Percentiles rank a stretch among this genome's conserved stretches.
Conservation (phyloP, 352 stramenopile species). For the Globisporangium parvum region DNA sequence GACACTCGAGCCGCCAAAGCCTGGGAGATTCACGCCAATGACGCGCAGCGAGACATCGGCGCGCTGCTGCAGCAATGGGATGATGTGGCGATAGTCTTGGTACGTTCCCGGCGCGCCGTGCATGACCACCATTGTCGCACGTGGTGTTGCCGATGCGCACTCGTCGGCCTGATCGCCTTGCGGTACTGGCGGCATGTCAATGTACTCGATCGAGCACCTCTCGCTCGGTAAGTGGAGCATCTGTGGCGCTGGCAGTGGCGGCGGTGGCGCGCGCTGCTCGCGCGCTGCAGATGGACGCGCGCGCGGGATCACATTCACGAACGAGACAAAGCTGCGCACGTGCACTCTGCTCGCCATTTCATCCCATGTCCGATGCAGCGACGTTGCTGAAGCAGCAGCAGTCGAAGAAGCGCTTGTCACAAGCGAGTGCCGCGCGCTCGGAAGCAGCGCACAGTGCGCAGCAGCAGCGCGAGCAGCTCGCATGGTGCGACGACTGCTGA, state of each 20-base stretch:
- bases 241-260: slow-evolving; percentile 8
- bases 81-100: slow-evolving; percentile 32
- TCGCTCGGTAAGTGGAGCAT: slow-evolving; percentile 5
- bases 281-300: slow-evolving; percentile 3
- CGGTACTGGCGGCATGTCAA: slow-evolving; percentile 8
- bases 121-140: slow-evolving; percentile 29
- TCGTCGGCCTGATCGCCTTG: neutral
- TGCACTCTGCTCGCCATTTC: neutral
- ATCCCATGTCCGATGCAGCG: too few relatives aligned
- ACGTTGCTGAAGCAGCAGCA: too few relatives aligned
- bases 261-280: slow-evolving; percentile 6
- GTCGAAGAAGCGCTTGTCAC: too few relatives aligned
- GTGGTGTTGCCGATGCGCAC: neutral
- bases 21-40: slow-evolving; percentile 32
- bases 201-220: slow-evolving; percentile 13
- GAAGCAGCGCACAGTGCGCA: too few relatives aligned
- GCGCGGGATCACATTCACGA: slow-evolving; percentile 8
- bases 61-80: slow-evolving; percentile 18
- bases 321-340: slow-evolving; percentile 8
- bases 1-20: slow-evolving; percentile 27
- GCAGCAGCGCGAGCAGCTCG: too few relatives aligned
- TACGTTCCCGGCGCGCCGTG: slow-evolving; percentile 40
- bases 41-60: slow-evolving; percentile 11
- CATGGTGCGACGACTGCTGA: too few relatives aligned
- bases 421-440: too few relatives aligned